These are phyloP conservation scores for Amesomyces nigricolor DNA, from an alignment of 2,329 filamentous ascomycete species.

Conservation along the genomic window DNA sequence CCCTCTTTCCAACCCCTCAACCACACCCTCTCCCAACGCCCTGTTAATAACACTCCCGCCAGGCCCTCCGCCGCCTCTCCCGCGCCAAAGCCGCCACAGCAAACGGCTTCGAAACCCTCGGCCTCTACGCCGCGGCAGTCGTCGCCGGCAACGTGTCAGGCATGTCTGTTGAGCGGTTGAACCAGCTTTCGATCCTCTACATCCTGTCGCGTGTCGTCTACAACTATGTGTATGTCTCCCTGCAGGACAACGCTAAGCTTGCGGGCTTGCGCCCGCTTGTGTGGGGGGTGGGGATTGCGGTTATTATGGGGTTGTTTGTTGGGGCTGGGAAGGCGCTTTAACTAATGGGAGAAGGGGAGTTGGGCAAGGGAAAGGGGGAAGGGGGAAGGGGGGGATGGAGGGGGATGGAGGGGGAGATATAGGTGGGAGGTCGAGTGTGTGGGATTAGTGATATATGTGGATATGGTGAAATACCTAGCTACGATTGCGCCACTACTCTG, in stretches of 20 bases:
- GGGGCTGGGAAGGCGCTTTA: conserved; percentile 30
- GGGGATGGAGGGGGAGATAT: background rate
- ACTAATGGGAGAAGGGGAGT: background rate
- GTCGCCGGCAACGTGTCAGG: conserved; percentile 43
- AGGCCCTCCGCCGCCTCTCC: conserved; percentile 23
- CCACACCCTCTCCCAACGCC: too few relatives aligned
- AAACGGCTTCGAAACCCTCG: conserved; percentile 42
- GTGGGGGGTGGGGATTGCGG: conserved; percentile 34
- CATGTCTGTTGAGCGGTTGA: conserved; percentile 35
- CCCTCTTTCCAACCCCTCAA: too few relatives aligned
- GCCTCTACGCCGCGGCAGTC: conserved; percentile 39
- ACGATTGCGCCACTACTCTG: too few relatives aligned
- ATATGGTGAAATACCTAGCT: too few relatives aligned
- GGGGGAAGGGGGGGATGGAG: background rate
- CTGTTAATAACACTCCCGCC: too few relatives aligned
- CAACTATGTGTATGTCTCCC: conserved; percentile 39
- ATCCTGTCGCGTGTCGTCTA: conserved; percentile 37
- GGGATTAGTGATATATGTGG: background rate
- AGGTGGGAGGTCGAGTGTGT: background rate
- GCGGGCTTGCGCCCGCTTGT: conserved; percentile 34
- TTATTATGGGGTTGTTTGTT: conserved; percentile 36
- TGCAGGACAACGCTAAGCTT: conserved; percentile 38
- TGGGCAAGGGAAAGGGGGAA: background rate
- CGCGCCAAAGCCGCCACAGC: conserved; percentile 29
- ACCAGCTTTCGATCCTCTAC: conserved; percentile 37